Conservation (phyloP, 2,329 filamentous ascomycete species). For the Zalaria obscura region DNA sequence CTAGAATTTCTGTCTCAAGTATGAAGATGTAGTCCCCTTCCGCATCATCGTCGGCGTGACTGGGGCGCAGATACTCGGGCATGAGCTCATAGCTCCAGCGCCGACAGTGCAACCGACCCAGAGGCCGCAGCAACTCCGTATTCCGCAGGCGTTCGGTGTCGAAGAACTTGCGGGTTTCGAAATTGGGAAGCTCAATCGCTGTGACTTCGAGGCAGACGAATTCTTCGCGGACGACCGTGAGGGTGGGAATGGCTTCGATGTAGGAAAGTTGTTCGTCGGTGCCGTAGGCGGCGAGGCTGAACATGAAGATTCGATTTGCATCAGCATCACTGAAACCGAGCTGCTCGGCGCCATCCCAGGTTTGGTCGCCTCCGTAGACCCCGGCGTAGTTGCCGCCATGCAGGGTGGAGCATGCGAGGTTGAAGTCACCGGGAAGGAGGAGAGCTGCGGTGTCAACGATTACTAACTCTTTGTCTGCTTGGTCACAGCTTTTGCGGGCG, state of each 20-base stretch:
- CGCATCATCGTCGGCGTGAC: conserved; percentile 2
- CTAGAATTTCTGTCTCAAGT: conserved; percentile 48
- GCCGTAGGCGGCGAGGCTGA: conserved; percentile 34
- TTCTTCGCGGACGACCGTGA: conserved; percentile 32
- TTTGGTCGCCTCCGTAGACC: conserved; percentile 23
- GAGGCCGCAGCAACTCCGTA: conserved; percentile 29
- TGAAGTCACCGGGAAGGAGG: conserved; percentile 63
- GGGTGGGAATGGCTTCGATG: conserved; percentile 14
- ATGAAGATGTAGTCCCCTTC: conserved; percentile 40
- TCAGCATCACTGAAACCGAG: conserved; percentile 27
- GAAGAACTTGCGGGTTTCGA: conserved; percentile 35
- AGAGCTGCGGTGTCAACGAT: conserved; percentile 37
- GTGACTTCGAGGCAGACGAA: conserved; percentile 48
- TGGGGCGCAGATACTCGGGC: background rate
- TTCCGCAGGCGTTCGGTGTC: conserved; percentile 18
- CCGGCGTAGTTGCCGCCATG: conserved; percentile 43
- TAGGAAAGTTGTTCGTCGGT: conserved; percentile 12
- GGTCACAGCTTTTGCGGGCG: conserved; percentile 52
- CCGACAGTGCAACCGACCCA: conserved; percentile 40
- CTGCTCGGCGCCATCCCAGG: conserved; percentile 24
- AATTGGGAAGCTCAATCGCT: conserved; percentile 31
- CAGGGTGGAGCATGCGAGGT: conserved; percentile 53
- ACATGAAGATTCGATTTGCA: conserved; percentile 35
- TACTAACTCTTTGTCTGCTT: conserved; percentile 53
- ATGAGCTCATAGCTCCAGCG: conserved; percentile 30